phyloP scores from a whole-genome alignment of 805 yeast species.

The Candida glaebosa region DNA sequence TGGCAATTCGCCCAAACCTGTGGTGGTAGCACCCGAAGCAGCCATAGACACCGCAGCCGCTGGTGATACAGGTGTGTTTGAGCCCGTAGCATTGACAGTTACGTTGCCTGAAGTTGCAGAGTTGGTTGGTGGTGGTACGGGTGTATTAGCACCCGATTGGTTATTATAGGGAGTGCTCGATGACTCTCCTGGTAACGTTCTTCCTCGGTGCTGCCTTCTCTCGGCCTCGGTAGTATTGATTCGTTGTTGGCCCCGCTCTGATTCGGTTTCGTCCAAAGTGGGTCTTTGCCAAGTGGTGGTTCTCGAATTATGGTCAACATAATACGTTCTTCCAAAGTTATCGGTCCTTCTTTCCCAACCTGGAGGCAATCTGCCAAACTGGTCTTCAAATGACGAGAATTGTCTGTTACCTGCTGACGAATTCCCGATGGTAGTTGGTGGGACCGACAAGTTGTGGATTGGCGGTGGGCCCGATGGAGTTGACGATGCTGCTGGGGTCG shows the following conservation, averaged over 20 bases:
- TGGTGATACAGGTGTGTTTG: slow-evolving; percentile 54
- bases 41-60: slow-evolving; percentile 68
- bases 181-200: slow-evolving; percentile 76
- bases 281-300: slow-evolving; percentile 99
- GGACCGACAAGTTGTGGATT: slow-evolving; percentile 11
- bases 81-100: slow-evolving; percentile 42
- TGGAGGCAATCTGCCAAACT: slow-evolving; percentile 91
- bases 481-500: slow-evolving; percentile 7
- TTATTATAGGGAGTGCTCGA: slow-evolving; percentile 28
- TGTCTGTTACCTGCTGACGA: slow-evolving; percentile 46
- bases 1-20: slow-evolving; percentile 95
- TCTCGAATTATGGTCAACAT: slow-evolving; percentile 96
- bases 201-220: slow-evolving; percentile 83
- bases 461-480: slow-evolving; percentile 10
- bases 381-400: slow-evolving; percentile 94
- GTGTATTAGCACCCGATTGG: slow-evolving; percentile 24
- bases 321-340: slow-evolving; percentile 94
- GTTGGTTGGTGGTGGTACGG: slow-evolving; percentile 17
- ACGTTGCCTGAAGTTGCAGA: slow-evolving; percentile 42
- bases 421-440: slow-evolving; percentile 13
- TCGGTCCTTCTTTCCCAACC: slow-evolving; percentile 99
- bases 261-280: slow-evolving; percentile 72
- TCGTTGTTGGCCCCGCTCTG: slow-evolving; percentile 61
- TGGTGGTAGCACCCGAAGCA: slow-evolving; percentile 83
- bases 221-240: slow-evolving; percentile 78